A percentile compares a stretch with the other conserved stretches of the same genome.
phyloP scores from a whole-genome alignment of 768 basidiomycete species.

The Hirschioporus abietinus region DNA sequence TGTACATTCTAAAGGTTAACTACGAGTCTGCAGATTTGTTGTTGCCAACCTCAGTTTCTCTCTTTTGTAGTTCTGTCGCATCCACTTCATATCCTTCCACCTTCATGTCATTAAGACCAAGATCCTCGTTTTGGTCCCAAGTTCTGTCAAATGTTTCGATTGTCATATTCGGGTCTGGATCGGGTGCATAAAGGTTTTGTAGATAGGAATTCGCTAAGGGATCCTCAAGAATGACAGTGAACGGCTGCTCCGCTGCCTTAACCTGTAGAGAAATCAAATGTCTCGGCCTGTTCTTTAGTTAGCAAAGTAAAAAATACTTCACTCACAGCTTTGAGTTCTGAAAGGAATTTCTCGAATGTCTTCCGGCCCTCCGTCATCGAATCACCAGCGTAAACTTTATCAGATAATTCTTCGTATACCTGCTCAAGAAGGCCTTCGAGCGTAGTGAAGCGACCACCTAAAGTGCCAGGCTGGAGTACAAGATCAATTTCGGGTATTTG shows the following conservation, averaged over 20 bases:
- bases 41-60: background rate
- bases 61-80: conserved; percentile 2
- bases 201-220: conserved; percentile 94
- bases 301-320: too few species aligned
- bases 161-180: conserved; percentile 91
- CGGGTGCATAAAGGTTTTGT: conserved; percentile 96
- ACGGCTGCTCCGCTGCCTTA: conserved; percentile 71
- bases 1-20: too few species aligned
- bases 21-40: background rate
- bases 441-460: conserved; percentile 97
- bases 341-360: conserved; percentile 74
- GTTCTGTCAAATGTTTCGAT: conserved; percentile 79
- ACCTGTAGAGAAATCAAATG: conserved; percentile 38
- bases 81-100: conserved; percentile 65
- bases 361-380: conserved; percentile 43
- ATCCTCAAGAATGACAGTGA: conserved; percentile 93
- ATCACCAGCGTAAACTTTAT: conserved; percentile 83
- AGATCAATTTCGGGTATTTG: conserved; percentile 93
- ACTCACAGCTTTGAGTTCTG: conserved; percentile 65
- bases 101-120: conserved; percentile 88
- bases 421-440: conserved; percentile 93
- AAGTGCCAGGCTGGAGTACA: conserved; percentile 83
- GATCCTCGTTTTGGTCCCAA: conserved; percentile 89
- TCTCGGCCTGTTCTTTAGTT: too few species aligned
- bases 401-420: conserved; percentile 89